phyloP scores from a whole-genome alignment of 78 protist species.

The Tieghemostelium lacteum region DNA sequence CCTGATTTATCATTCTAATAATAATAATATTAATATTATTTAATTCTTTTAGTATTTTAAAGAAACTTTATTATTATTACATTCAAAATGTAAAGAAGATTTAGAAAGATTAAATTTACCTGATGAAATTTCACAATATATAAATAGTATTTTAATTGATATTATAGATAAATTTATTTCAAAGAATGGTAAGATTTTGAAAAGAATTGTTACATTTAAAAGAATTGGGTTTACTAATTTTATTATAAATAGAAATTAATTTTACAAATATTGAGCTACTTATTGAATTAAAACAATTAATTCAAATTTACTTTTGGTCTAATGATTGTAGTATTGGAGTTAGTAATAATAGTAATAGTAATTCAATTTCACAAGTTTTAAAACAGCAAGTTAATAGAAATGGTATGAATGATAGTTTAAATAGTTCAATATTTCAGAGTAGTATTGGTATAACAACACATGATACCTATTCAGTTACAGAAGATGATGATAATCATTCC shows the following conservation, averaged over 20 bases:
- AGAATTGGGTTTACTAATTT: neutral
- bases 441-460: neutral
- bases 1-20: no score
- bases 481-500: neutral
- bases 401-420: neutral
- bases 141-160: neutral
- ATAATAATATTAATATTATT: neutral
- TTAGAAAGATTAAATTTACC: constrained; percentile 1
- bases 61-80: constrained; percentile 1
- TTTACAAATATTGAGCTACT: constrained; percentile 7
- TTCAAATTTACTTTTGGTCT: constrained; percentile 8
- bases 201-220: no score
- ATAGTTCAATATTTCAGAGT: neutral
- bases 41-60: constrained; percentile 18
- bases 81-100: constrained; percentile 7
- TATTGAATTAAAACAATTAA: constrained; percentile 9
- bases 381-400: neutral
- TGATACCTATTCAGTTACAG: neutral
- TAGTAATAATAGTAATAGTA: neutral
- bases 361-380: constrained; percentile 2
- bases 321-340: constrained; percentile 6
- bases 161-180: neutral
- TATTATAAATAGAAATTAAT: neutral
- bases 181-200: neutral
- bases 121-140: neutral